phyloP scores from a whole-genome alignment of 108 stramenopile genomes.

The Parietichytrium sp. region DNA sequence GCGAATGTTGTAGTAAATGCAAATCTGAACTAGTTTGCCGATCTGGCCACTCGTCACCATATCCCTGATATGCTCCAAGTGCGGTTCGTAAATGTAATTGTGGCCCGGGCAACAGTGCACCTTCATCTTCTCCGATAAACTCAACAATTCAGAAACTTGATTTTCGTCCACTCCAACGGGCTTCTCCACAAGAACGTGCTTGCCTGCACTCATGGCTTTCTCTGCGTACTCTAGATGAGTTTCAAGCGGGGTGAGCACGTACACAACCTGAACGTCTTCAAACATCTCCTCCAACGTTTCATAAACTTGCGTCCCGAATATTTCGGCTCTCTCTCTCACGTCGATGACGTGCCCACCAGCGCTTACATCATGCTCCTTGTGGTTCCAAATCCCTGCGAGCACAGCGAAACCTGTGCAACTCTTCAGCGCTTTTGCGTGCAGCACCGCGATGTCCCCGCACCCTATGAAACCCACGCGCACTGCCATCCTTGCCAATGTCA shows the following conservation, averaged over 20 bases:
- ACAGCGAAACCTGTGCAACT: no score
- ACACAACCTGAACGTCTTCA: background rate
- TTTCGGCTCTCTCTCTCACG: background rate
- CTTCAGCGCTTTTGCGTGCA: background rate
- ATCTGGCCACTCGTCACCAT: background rate
- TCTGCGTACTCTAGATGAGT: background rate
- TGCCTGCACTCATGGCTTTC: background rate
- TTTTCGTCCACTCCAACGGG: background rate
- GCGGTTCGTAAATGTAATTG: background rate
- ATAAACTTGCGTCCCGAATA: background rate
- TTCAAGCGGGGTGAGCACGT: background rate
- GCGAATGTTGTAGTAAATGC: background rate
- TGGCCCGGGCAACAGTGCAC: background rate
- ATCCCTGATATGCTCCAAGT: background rate
- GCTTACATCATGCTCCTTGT: background rate
- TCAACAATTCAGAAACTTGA: background rate
- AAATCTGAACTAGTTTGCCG: background rate
- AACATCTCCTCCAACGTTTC: background rate
- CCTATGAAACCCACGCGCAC: background rate
- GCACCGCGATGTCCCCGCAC: background rate
- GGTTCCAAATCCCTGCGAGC: background rate
- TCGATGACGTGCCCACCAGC: background rate
- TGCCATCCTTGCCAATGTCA: no score
- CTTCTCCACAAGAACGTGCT: constrained; percentile 2
- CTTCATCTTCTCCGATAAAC: background rate